These are phyloP conservation scores for Lachnellula cervina DNA, from an alignment of 2,329 filamentous ascomycete species.

Conservation along the genomic window DNA sequence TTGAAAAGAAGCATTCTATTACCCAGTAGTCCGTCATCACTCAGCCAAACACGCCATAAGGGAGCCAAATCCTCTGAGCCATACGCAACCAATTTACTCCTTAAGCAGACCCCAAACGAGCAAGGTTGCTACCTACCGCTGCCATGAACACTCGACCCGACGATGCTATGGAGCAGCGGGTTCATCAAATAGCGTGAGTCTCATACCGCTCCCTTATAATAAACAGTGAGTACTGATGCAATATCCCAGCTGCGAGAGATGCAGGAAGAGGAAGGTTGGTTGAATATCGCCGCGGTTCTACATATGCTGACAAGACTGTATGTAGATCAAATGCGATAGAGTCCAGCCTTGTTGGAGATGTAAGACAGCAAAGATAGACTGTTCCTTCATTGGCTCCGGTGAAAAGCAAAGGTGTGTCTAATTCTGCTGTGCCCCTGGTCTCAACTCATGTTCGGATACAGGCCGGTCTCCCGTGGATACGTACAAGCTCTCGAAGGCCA, in stretches of 20 bases:
- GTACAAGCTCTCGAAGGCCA: slow-evolving; percentile 45
- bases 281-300: neutral
- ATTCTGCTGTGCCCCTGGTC: neutral
- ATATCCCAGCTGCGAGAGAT: slow-evolving; percentile 38
- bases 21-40: no score
- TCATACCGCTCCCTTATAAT: neutral
- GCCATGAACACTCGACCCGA: slow-evolving; percentile 2
- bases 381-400: slow-evolving; percentile 37
- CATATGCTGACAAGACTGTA: neutral
- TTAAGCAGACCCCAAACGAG: neutral
- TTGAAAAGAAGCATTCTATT: no score
- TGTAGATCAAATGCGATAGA: slow-evolving; percentile 48
- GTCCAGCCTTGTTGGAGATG: slow-evolving; percentile 47
- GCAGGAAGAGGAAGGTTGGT: slow-evolving; percentile 39
- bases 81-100: neutral
- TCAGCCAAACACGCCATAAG: neutral
- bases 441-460: slow-evolving; percentile 16
- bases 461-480: slow-evolving; percentile 42
- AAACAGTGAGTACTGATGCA: neutral
- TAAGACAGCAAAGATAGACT: slow-evolving; percentile 37
- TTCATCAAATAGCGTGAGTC: slow-evolving; percentile 12
- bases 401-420: slow-evolving; percentile 38
- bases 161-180: slow-evolving; percentile 11
- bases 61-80: neutral
- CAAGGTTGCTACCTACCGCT: slow-evolving; percentile 1